A percentile compares a stretch with the other conserved stretches of the same genome.
Conservation (phyloP, 179 eudicot genomes). For the Silene vulgaris region DNA sequence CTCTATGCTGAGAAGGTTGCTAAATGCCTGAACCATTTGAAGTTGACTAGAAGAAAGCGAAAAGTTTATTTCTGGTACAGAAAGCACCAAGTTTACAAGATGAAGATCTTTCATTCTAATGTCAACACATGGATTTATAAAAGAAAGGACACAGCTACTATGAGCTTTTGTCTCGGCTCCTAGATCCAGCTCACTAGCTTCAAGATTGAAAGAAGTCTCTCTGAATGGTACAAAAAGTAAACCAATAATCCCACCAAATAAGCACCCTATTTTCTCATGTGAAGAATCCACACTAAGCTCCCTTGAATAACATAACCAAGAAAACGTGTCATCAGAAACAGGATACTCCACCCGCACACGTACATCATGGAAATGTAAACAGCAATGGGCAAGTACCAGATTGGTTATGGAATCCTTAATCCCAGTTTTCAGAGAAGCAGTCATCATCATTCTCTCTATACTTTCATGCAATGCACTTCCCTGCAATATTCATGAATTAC, state of each 20-base stretch:
- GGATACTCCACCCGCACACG: conserved; percentile 49
- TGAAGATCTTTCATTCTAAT: conserved; percentile 48
- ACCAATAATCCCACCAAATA: conserved; percentile 44
- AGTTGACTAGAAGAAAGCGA: conserved; percentile 58
- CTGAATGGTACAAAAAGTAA: conserved; percentile 43
- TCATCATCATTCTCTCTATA: conserved; percentile 43
- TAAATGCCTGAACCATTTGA: conserved; percentile 34
- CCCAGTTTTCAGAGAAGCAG: conserved; percentile 29
- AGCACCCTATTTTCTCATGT: conserved; percentile 29
- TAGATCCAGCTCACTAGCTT: conserved; percentile 42
- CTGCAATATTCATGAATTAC: conserved; percentile 43
- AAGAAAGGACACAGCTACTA: conserved; percentile 39
- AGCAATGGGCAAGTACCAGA: conserved; percentile 44
- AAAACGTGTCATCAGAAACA: conserved; percentile 34
- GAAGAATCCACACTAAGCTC: conserved; percentile 45
- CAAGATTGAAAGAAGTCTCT: conserved; percentile 45
- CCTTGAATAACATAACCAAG: conserved; percentile 37
- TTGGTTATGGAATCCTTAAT: conserved; percentile 39
- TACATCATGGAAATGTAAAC: conserved; percentile 48
- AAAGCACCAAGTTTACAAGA: conserved; percentile 40
- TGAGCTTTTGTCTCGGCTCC: conserved; percentile 42
- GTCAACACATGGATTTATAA: conserved; percentile 37
- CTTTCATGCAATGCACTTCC: conserved; percentile 67
- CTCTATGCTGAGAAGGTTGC: conserved; percentile 32
- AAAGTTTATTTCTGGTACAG: conserved; percentile 47